Base-by-base conservation (phyloP, 305 asterid genomes). In the Fraxinus velutina region DNA sequence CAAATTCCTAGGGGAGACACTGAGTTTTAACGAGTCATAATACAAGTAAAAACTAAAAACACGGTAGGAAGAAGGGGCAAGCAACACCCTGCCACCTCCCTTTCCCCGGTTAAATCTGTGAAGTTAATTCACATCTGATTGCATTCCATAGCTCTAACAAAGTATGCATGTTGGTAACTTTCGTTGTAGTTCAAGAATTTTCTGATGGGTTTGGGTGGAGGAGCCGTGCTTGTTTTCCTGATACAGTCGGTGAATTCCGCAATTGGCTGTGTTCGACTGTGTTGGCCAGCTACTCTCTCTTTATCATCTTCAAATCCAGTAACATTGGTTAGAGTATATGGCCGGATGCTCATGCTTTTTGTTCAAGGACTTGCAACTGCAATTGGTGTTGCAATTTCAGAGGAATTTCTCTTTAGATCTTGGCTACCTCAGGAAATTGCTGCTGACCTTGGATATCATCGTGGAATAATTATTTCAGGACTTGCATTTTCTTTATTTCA, bases 341-440 rank as follows among this genome's bases (percentile, higher is more conserved):
- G 91, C 66, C 79, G 71, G 83, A 82, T 86, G 87, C 86, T 94
- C 81, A 42, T 87, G 81, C 83, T 89, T 73, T 70, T 88, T 79
- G 81, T 87, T 83, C 90, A 80, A 88, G 98, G 91, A 87, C 81
- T 91, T 75, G 84, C 85, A 70, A 88, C 94, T 15, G 97, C 98
- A 81, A 87, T 93, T 66, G 88, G 86, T 27, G 81, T 94, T 83
- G 92, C 98, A 62, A 79, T 81, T 71, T 97, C 93, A 79, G 98
- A 96, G 90, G 99, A 94, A 84, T 86, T 92, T 84, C 90, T 96
- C 85, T 96, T 96, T 79, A 84, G 98, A 81, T 92, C 98, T 80
- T 96, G 98, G 99, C 83, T 96, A 88, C 95, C 97, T 77, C 92
- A 92, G 85, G 99, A 96, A 90, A 92, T 96, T 81, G 92, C 94